Percentiles rank a stretch among this genome's conserved stretches.
phyloP scores from a whole-genome alignment of 2,329 filamentous ascomycete species.

The Cryphonectria naterciae region DNA sequence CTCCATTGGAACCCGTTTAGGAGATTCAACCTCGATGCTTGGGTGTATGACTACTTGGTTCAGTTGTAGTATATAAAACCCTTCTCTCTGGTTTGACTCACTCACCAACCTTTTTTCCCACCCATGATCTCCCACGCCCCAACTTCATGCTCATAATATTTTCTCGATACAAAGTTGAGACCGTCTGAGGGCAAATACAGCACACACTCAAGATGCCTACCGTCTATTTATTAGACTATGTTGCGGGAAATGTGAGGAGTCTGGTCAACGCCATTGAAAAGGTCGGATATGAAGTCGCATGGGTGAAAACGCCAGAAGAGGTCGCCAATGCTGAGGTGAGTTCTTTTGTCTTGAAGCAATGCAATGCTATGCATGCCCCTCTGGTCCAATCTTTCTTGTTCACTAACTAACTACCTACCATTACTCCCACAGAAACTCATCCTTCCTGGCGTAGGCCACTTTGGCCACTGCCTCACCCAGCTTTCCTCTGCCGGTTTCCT shows the following conservation, averaged over 20 bases:
- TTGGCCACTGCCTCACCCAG: conserved; percentile 91
- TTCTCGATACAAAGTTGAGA: background rate
- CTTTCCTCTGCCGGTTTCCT: conserved; percentile 82
- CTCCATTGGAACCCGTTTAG: conserved; percentile 18
- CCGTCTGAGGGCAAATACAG: background rate
- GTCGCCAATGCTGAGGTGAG: conserved; percentile 81
- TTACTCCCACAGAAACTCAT: conserved; percentile 73
- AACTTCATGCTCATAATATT: conserved; percentile 5
- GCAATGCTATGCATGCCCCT: no score
- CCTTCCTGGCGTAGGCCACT: conserved; percentile 94
- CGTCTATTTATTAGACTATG: conserved; percentile 82
- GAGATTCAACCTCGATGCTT: conserved; percentile 23
- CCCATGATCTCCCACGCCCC: background rate
- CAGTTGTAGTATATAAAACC: conserved; percentile 2
- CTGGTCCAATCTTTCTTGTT: no score
- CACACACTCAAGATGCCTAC: conserved; percentile 64
- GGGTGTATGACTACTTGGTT: background rate
- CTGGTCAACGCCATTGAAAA: conserved; percentile 98
- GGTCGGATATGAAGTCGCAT: conserved; percentile 89
- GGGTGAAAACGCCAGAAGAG: conserved; percentile 85
- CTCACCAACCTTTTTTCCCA: background rate
- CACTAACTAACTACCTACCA: conserved; percentile 34
- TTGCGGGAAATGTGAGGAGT: conserved; percentile 94
- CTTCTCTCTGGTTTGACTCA: conserved; percentile 13
- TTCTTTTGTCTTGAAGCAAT: conserved; percentile 14